Percentiles rank a stretch among this genome's conserved stretches.
Conservation (phyloP, 192 early-diverging fungal species). For the Entomortierella parvispora region DNA sequence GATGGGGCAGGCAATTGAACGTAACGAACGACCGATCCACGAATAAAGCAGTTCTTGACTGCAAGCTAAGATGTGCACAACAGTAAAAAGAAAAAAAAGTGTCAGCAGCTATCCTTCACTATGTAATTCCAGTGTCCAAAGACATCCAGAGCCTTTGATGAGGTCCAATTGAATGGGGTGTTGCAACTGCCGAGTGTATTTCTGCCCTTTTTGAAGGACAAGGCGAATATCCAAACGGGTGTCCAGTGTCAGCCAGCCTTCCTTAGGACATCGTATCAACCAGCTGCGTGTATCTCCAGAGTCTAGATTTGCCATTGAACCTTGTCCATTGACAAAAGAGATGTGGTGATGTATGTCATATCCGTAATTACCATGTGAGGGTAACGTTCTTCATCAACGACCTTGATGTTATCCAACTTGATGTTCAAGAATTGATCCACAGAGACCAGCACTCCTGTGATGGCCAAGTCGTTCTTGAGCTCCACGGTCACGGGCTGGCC, state of each 20-base stretch:
- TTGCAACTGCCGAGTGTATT: too few relatives aligned
- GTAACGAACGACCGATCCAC: slow-evolving; percentile 98
- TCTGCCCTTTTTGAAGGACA: too few relatives aligned
- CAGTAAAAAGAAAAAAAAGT: not conserved
- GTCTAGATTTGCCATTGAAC: too few relatives aligned
- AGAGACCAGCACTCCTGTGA: slow-evolving; percentile 92
- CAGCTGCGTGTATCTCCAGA: too few relatives aligned
- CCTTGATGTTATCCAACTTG: slow-evolving; percentile 92
- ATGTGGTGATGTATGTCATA: too few relatives aligned
- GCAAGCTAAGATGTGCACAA: slow-evolving; percentile 70
- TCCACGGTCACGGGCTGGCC: slow-evolving; percentile 96
- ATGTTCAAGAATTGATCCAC: slow-evolving; percentile 99
- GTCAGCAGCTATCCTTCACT: not conserved
- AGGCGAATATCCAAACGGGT: too few relatives aligned
- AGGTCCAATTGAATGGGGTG: too few relatives aligned
- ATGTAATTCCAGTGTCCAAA: too few relatives aligned
- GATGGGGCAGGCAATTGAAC: slow-evolving; percentile 87
- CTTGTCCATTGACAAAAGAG: too few relatives aligned
- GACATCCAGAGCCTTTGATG: too few relatives aligned
- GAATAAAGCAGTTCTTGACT: slow-evolving; percentile 99
- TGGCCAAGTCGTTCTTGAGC: slow-evolving; percentile 97
- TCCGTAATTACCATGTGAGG: slow-evolving; percentile 99
- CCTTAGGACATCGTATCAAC: too few relatives aligned
- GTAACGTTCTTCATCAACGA: slow-evolving; percentile 85
- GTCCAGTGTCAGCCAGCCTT: too few relatives aligned